Conservation (phyloP, 148 eudicot species). For the Pouteria glomerata region DNA sequence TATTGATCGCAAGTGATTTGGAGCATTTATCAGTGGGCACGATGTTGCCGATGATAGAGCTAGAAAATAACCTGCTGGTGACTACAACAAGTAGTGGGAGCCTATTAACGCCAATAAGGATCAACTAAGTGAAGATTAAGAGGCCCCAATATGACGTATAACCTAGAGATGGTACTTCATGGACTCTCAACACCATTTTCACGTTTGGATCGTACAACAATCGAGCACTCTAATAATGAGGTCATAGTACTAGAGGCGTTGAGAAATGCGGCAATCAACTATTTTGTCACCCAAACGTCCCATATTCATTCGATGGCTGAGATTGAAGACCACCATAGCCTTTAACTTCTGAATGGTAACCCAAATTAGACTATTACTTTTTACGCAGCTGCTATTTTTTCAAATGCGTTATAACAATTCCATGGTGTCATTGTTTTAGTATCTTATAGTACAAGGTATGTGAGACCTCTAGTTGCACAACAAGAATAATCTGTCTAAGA, state of each 20-base stretch:
- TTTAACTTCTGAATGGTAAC: conserved; percentile 22
- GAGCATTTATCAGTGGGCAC: conserved; percentile 42
- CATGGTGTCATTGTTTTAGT: no score
- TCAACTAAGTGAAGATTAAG: conserved; percentile 63
- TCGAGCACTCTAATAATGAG: conserved; percentile 13
- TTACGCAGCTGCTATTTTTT: no score
- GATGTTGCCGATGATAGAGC: conserved; percentile 50
- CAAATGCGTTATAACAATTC: no score
- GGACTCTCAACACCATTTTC: conserved; percentile 66
- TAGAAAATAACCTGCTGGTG: conserved; percentile 44
- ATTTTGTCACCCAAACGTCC: conserved; percentile 14
- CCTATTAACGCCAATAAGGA: conserved; percentile 39
- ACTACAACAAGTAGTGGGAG: conserved; percentile 55
- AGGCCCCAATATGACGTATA: conserved; percentile 60
- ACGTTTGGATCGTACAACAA: conserved; percentile 31
- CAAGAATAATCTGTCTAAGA: no score
- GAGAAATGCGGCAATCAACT: conserved; percentile 4
- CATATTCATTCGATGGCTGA: conserved; percentile 24
- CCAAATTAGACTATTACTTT: no score
- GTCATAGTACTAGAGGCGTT: conserved; percentile 11
- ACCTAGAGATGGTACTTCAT: conserved; percentile 61
- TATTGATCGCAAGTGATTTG: conserved; percentile 47
- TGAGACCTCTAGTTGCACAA: no score
- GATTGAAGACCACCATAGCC: conserved; percentile 45
- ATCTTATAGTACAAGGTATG: no score